Base-by-base conservation (phyloP, 768 basidiomycete species). In the Rhodosporidiobolus odoratus region DNA sequence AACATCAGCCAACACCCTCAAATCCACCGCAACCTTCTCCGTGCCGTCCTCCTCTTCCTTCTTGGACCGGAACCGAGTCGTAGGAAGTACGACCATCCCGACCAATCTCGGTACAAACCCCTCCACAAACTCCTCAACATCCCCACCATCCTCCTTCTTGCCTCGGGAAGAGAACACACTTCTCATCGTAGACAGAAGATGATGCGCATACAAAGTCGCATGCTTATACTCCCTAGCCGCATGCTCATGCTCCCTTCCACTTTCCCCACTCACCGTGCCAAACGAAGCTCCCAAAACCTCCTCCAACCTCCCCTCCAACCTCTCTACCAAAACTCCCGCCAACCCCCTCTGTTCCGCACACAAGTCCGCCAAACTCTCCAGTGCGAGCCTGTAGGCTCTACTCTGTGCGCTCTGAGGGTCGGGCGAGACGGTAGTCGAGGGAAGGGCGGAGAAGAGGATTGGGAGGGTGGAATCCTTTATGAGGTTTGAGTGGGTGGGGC, bases 271-370 rank as follows among this genome's bases (percentile, higher is more conserved):
- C 68, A 41, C n/a, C 48, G n/a, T n/a, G n/a, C 7, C 34, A 32
- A 19, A 21, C 66, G 61, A 8, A 25, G 40, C 16, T 1, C 60
- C 65, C 43, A 72, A 75, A 13, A 82, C 62, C 9, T 74, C 57
- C 58, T 91, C 89, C 38, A 98, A 82, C 79, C 91, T 91, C 6
- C 88, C 85, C 4, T 83, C 85, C 32, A 96, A 81, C 25, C 90
- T 86, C 57, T 91, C 83, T 62, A 91, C 86, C 35, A 98, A 83
- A 8, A 83, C 87, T 77, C 91, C 91, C 79, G 95, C 97, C n/a
- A 98, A 83, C 21, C 85, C 82, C 0, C 88, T 83, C 48, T 87
- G 86, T 7, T 37, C 16, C 15, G 85, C 76, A 78, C 91, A 96
- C 19, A 99, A 83, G 21, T 82, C 84, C 62, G 85, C 84, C 54